phyloP scores from a whole-genome alignment of 805 yeast species.

The Hagleromyces aurorensis region DNA sequence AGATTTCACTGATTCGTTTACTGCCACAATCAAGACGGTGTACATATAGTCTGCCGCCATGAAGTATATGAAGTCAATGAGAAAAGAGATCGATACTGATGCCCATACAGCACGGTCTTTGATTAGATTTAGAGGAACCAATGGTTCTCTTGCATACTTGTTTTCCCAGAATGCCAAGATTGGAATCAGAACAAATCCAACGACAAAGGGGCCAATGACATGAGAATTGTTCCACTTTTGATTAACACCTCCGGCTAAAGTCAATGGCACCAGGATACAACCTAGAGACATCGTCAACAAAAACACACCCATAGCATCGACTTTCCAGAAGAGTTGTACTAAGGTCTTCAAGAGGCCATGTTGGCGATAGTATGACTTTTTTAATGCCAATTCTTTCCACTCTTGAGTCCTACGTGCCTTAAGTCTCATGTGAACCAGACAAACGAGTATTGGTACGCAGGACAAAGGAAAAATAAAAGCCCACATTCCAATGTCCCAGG shows the following conservation, averaged over 20 bases:
- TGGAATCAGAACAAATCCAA: constrained; percentile 58
- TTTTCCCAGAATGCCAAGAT: constrained; percentile 54
- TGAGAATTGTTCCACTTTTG: constrained; percentile 52
- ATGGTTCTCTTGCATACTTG: constrained; percentile 49
- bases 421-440: constrained; percentile 49
- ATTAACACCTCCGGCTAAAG: constrained; percentile 60
- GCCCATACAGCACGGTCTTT: constrained; percentile 70
- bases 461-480: constrained; percentile 66
- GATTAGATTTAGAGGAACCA: constrained; percentile 50
- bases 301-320: constrained; percentile 58
- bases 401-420: constrained; percentile 47
- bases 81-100: constrained; percentile 50
- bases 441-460: constrained; percentile 49
- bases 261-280: constrained; percentile 61
- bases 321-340: constrained; percentile 47
- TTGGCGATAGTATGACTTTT: constrained; percentile 33
- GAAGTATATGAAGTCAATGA: constrained; percentile 55
- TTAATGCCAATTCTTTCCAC: constrained; percentile 36
- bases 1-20: constrained; percentile 48
- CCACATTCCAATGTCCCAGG: constrained; percentile 78
- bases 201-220: constrained; percentile 59
- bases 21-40: constrained; percentile 57
- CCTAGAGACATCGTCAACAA: constrained; percentile 51
- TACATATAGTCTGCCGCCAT: constrained; percentile 66
- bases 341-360: constrained; percentile 32